phyloP scores from a whole-genome alignment of 2,329 filamentous ascomycete genomes.

The Paracamarosporium sp. region DNA sequence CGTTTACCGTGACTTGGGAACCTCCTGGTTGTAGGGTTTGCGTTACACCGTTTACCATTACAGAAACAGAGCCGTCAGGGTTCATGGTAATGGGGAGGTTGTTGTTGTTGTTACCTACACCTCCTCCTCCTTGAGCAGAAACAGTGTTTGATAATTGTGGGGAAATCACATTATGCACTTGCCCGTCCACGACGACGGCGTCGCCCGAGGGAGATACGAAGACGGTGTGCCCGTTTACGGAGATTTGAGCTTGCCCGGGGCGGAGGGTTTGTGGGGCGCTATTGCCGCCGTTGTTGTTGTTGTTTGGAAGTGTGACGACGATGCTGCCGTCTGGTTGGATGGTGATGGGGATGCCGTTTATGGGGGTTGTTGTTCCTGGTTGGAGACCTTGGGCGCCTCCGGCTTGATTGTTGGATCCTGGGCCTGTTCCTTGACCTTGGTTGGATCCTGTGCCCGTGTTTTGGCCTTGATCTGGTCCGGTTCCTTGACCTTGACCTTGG shows the following conservation, averaged over 20 bases:
- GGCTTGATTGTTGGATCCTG: too few species aligned
- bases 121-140: too few species aligned
- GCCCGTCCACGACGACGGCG: background rate
- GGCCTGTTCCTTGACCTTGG: too few species aligned
- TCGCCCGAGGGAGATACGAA: background rate
- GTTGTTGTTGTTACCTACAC: too few species aligned
- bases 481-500: background rate
- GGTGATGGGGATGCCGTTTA: background rate
- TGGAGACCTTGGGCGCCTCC: too few species aligned
- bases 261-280: background rate
- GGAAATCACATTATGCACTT: slow-evolving; percentile 5
- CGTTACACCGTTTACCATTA: background rate
- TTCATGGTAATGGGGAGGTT: background rate
- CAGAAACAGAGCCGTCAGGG: background rate
- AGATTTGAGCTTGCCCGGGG: background rate
- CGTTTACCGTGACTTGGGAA: background rate
- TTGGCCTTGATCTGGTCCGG: too few species aligned
- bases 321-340: background rate
- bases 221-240: slow-evolving; percentile 5
- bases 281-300: too few species aligned
- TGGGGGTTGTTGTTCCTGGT: background rate
- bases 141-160: too few species aligned
- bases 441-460: too few species aligned
- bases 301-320: background rate
- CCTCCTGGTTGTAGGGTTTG: background rate